phyloP scores from a whole-genome alignment of 371 early-diverging fungal species.

The Mucor saturninus region DNA sequence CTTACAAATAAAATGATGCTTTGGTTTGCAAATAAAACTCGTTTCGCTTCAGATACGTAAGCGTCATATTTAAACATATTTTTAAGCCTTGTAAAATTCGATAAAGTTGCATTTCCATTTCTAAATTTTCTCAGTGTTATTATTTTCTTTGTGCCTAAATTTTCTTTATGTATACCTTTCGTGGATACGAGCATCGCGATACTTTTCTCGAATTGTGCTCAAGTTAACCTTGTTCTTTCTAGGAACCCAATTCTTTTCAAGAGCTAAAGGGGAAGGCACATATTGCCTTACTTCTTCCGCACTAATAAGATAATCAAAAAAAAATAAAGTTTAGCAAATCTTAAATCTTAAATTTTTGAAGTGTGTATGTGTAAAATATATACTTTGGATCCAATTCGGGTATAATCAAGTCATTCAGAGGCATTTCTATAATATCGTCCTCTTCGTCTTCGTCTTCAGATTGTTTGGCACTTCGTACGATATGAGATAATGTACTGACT shows the following conservation, averaged over 20 bases:
- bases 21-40: constrained; percentile 28
- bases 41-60: constrained; percentile 19
- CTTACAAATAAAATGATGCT: constrained; percentile 41
- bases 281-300: constrained; percentile 36
- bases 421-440: constrained; percentile 30
- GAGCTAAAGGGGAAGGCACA: constrained; percentile 7
- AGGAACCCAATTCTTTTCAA: constrained; percentile 7
- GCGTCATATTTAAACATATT: constrained; percentile 14
- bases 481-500: constrained; percentile 27
- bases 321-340: neutral
- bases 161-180: constrained; percentile 25
- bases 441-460: constrained; percentile 30
- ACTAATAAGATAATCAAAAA: constrained; percentile 12
- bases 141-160: neutral
- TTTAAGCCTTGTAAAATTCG: constrained; percentile 5
- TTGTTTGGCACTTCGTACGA: constrained; percentile 29
- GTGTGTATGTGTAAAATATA: neutral
- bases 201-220: constrained; percentile 44
- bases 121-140: constrained; percentile 1
- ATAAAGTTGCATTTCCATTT: constrained; percentile 17
- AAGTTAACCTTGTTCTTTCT: constrained; percentile 30
- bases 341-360: neutral
- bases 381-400: constrained; percentile 55
- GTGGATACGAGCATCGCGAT: constrained; percentile 38
- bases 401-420: constrained; percentile 40